Percentiles rank a stretch among this genome's conserved stretches.
Conservation (phyloP, 2,329 filamentous ascomycete genomes). For the Bipolaris sorokiniana region DNA sequence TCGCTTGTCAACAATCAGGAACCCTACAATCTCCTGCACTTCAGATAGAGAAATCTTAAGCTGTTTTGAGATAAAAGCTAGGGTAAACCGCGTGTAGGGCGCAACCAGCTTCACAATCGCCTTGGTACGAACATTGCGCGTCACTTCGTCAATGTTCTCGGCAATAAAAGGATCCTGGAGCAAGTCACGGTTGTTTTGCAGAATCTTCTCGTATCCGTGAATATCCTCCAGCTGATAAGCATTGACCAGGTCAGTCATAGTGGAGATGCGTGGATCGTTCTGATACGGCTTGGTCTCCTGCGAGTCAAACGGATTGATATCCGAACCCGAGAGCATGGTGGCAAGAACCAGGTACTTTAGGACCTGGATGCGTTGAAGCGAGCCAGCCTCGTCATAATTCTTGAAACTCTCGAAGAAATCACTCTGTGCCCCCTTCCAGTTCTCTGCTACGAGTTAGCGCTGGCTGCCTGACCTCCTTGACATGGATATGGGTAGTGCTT, state of each 20-base stretch:
- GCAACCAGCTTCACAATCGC: constrained; percentile 91
- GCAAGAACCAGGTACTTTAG: constrained; percentile 95
- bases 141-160: constrained; percentile 99
- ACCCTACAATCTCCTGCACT: constrained; percentile 94
- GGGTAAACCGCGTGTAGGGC: constrained; percentile 90
- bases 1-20: constrained; percentile 88
- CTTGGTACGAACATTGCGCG: constrained; percentile 96
- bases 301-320: constrained; percentile 98
- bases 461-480: constrained; percentile 16
- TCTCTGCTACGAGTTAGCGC: constrained; percentile 64
- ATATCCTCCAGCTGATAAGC: constrained; percentile 97
- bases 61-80: constrained; percentile 84
- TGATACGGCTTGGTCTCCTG: constrained; percentile 99
- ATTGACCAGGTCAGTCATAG: constrained; percentile 96
- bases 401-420: constrained; percentile 99
- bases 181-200: constrained; percentile 87
- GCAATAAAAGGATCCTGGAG: constrained; percentile 94
- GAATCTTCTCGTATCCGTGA: constrained; percentile 84
- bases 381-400: constrained; percentile 98
- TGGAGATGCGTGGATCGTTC: constrained; percentile 90
- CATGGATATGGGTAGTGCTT: constrained; percentile 29
- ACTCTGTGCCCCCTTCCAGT: constrained; percentile 95
- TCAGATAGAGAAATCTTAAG: constrained; percentile 85
- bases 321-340: constrained; percentile 97
- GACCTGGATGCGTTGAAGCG: constrained; percentile 93